A percentile compares a stretch with the other conserved stretches of the same genome.
Evolutionary conservation across 768 basidiomycete species (phyloP).

Genomic region (Cystobasidium tubakii): DNA sequence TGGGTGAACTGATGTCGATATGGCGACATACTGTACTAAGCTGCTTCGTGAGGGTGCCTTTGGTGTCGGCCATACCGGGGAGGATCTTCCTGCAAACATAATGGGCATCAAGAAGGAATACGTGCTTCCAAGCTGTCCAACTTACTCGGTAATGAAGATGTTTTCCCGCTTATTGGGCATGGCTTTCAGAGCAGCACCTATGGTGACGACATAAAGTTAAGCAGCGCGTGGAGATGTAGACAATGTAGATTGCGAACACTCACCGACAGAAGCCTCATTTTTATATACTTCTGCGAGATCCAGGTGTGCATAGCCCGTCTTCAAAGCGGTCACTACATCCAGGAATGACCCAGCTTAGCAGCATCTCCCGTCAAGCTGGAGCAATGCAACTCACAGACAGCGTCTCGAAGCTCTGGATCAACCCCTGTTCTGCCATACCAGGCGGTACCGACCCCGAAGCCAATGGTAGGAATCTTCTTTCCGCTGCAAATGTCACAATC

Average conservation of each 20-base stretch:
- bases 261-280: constrained; percentile 19
- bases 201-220: neutral
- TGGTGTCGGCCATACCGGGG: constrained; percentile 23
- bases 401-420: constrained; percentile 23
- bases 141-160: constrained; percentile 33
- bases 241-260: neutral
- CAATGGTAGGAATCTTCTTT: constrained; percentile 6
- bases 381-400: constrained; percentile 10
- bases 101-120: neutral
- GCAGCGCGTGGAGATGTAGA: neutral
- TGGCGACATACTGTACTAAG: constrained; percentile 6
- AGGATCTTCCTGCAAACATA: constrained; percentile 17
- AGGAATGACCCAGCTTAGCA: too few relatives aligned
- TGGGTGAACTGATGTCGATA: neutral
- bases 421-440: constrained; percentile 32
- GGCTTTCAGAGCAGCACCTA: constrained; percentile 22
- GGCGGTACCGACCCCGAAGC: constrained; percentile 24
- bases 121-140: neutral
- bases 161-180: constrained; percentile 12
- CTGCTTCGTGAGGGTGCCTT: constrained; percentile 33
- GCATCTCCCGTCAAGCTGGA: too few relatives aligned
- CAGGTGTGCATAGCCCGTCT: constrained; percentile 30
- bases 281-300: constrained; percentile 25
- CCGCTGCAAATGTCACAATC: constrained; percentile 17
- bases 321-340: constrained; percentile 15